These are phyloP conservation scores for Lenwebbia sp. DNA, from an alignment of 345 rosid genomes.

Conservation along the genomic window DNA sequence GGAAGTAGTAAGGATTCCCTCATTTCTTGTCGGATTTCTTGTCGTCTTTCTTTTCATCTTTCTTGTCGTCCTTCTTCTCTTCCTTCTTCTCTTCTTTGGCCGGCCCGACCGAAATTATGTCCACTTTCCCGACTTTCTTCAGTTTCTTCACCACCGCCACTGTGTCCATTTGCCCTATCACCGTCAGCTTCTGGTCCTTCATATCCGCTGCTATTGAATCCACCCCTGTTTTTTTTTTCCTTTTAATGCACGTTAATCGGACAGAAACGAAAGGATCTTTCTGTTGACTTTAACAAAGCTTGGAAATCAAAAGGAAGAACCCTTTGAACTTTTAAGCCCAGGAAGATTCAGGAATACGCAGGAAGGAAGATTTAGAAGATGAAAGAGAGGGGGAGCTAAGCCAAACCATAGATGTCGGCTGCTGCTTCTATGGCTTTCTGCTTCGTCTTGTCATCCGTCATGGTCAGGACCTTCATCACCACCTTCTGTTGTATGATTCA, in stretches of 20 bases:
- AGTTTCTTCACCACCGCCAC: slow-evolving; percentile 78
- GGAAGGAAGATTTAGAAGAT: not conserved
- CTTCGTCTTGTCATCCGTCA: slow-evolving; percentile 88
- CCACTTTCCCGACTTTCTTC: slow-evolving; percentile 95
- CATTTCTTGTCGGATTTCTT: slow-evolving; percentile 18
- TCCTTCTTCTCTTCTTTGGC: slow-evolving; percentile 92
- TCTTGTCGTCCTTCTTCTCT: slow-evolving; percentile 53
- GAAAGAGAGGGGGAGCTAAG: not conserved
- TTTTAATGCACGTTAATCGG: not conserved
- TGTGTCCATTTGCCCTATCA: slow-evolving; percentile 77
- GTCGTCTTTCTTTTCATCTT: slow-evolving; percentile 19
- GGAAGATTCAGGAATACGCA: not conserved
- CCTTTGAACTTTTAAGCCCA: not conserved
- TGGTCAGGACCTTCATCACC: slow-evolving; percentile 75
- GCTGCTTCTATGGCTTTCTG: slow-evolving; percentile 89
- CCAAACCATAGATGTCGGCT: slow-evolving; percentile 69
- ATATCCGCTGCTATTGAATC: slow-evolving; percentile 85
- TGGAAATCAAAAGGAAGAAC: not conserved
- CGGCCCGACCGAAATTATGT: slow-evolving; percentile 77
- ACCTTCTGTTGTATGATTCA: slow-evolving; percentile 35
- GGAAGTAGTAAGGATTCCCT: not conserved
- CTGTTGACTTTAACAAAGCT: not conserved
- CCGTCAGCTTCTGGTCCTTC: slow-evolving; percentile 87
- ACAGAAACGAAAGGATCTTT: not conserved
- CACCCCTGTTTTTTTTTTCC: slow-evolving; percentile 31